Conservation (phyloP, 352 stramenopile species). For the Phytophthora capsici region DNA sequence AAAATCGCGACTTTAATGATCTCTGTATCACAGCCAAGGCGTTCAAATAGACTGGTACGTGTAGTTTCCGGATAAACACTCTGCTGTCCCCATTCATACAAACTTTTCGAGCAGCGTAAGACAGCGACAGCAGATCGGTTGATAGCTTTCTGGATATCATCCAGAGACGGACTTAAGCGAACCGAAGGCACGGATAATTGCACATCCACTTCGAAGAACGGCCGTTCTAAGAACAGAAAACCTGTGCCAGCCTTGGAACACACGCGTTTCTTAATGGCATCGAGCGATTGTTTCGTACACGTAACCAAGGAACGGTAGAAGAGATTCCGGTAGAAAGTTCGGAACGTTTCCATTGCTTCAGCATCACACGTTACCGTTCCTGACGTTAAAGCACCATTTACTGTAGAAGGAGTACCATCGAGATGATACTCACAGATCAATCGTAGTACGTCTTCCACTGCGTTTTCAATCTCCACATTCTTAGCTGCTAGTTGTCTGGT, state of each 20-base stretch:
- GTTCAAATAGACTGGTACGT: constrained; percentile 78
- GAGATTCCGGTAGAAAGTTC: constrained; percentile 80
- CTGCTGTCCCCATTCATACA: constrained; percentile 85
- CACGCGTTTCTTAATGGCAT: constrained; percentile 85
- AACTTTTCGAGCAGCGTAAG: constrained; percentile 80
- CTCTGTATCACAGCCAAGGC: constrained; percentile 85
- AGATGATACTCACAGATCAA: constrained; percentile 77
- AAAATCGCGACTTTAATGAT: constrained; percentile 91
- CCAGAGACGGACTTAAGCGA: constrained; percentile 76
- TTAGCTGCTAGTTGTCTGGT: constrained; percentile 75
- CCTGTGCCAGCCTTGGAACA: constrained; percentile 81
- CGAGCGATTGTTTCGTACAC: constrained; percentile 79
- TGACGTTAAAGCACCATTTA: not conserved
- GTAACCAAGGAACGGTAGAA: constrained; percentile 86
- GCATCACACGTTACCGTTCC: constrained; percentile 36
- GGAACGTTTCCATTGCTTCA: constrained; percentile 57
- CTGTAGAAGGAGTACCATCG: constrained; percentile 31
- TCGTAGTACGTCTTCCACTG: constrained; percentile 80
- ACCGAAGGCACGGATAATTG: constrained; percentile 85
- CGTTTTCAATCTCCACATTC: constrained; percentile 88
- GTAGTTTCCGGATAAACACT: constrained; percentile 55
- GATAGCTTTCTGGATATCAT: constrained; percentile 88
- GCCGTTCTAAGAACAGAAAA: constrained; percentile 83
- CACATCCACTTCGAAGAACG: constrained; percentile 90
- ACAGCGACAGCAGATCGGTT: constrained; percentile 83